Base-by-base conservation (phyloP, 805 yeast genomes). In the Lachancea nothofagi region DNA sequence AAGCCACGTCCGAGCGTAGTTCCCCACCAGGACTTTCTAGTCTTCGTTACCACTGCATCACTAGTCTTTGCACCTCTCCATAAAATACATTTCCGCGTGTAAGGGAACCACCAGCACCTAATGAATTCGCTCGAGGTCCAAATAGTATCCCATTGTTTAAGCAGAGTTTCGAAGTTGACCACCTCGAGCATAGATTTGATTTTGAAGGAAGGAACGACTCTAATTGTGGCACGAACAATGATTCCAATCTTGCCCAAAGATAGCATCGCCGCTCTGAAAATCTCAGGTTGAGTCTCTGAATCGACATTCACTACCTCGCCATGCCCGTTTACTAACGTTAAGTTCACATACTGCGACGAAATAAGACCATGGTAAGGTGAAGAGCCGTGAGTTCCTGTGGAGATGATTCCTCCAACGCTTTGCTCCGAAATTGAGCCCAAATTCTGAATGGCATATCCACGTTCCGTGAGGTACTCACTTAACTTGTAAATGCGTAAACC, bases 51-150 rank as follows among this genome's bases (percentile, higher is more conserved):
- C 33, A 76, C 63, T 0, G 80, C 73, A 26, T 81, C 84, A 19
- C 66, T 65, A 1, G 95, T 77, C 57, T 86, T 86, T 18, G 75
- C 66, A 27, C 95, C 97, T 56, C 94, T 76, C 97, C 97, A 90
- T 35, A 88, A 67, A 23, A 88, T 78, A 67, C 95, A 85, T 55
- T 82, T 82, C 37, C 77, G 75, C 13, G 93, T 72, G 61, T 90
- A 93, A 1, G 98, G 97, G 62, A 83, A 93, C 97, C 97, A 93
- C 97, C 97, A 90, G 36, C 88, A 77, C 48, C 97, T 77, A 33
- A 88, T 82, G 55, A 78, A 90, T 64, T 90, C 98, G n/a, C 87
- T 74, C 33, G 86, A 78, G 3, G 84, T 76, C 95, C 97, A 90
- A 32, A 90, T 62, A 10, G 70, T 69, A 49, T 83, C 86, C 87